Percentiles rank a stretch among this genome's conserved stretches.
Conservation (phyloP, 495 filamentous ascomycete genomes). For the Penicillium atrosanguineum region DNA sequence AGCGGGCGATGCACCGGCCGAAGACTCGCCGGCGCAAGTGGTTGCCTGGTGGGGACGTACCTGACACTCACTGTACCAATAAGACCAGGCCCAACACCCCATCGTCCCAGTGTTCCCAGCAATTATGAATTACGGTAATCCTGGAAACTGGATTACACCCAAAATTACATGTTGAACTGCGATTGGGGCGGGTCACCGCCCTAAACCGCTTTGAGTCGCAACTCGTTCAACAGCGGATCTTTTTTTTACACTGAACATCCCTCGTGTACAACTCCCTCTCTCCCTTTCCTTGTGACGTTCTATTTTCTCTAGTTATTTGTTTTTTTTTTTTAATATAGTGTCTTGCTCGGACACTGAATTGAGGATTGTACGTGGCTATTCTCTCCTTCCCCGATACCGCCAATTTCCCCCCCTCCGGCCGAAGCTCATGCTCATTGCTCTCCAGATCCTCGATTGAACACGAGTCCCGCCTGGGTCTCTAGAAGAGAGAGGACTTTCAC, state of each 20-base stretch:
- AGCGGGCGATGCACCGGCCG: conserved; percentile 3
- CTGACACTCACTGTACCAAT: conserved; percentile 4
- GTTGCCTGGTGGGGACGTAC: not conserved
- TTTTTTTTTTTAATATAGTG: conserved; percentile 9
- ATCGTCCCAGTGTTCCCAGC: conserved; percentile 4
- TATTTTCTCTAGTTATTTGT: conserved; percentile 3
- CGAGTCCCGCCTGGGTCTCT: conserved; percentile 11
- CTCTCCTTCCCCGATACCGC: not conserved
- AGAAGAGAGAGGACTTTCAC: conserved; percentile 25
- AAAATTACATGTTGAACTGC: conserved; percentile 10
- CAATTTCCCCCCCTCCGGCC: not conserved
- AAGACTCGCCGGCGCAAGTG: not conserved
- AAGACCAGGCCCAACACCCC: conserved; percentile 8
- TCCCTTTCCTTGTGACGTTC: conserved; percentile 13
- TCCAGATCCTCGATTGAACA: conserved; percentile 9
- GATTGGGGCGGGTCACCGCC: conserved; percentile 22
- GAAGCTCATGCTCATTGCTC: not conserved
- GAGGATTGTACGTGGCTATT: conserved; percentile 4
- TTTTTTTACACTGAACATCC: conserved; percentile 20
- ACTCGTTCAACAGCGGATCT: conserved; percentile 29
- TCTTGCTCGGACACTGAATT: conserved; percentile 1
- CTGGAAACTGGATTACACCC: not conserved
- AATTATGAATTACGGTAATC: not conserved
- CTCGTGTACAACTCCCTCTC: conserved; percentile 13
- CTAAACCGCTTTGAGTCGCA: conserved; percentile 21